A percentile compares a stretch with the other conserved stretches of the same genome.
Evolutionary conservation across 2,329 filamentous ascomycete species (phyloP).

Genomic region (Cercospora sp.): DNA sequence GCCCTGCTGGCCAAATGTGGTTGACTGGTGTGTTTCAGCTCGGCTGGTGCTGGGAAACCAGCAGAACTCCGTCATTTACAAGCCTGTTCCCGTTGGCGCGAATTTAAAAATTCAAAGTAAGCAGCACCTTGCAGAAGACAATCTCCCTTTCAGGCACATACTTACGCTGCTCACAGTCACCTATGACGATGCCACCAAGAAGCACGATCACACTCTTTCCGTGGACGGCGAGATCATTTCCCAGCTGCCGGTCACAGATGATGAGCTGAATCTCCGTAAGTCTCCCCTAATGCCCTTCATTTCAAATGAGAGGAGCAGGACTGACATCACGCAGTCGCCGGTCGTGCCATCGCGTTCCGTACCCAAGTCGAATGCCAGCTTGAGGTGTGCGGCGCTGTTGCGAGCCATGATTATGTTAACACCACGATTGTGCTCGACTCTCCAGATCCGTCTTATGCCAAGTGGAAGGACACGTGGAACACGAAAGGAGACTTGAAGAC

Average conservation of each 20-base stretch:
- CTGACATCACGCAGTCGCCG: neutral
- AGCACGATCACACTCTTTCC: neutral
- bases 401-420: neutral
- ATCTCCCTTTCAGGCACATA: neutral
- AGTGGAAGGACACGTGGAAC: neutral
- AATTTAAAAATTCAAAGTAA: neutral
- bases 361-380: slow-evolving; percentile 7
- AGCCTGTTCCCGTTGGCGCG: neutral
- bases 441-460: neutral
- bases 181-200: slow-evolving; percentile 1
- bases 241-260: neutral
- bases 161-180: neutral
- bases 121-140: neutral
- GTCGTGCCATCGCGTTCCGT: neutral
- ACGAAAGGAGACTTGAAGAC: neutral
- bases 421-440: neutral
- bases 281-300: neutral
- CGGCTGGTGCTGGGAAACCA: neutral
- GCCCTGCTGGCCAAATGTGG: neutral
- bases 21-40: slow-evolving; percentile 1
- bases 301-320: too few relatives aligned
- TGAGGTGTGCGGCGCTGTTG: neutral
- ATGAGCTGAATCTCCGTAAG: neutral
- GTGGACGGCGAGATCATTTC: neutral
- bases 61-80: neutral